These are phyloP conservation scores for Volutella citrinella DNA, from an alignment of 2,329 filamentous ascomycete species.

Conservation along the genomic window DNA sequence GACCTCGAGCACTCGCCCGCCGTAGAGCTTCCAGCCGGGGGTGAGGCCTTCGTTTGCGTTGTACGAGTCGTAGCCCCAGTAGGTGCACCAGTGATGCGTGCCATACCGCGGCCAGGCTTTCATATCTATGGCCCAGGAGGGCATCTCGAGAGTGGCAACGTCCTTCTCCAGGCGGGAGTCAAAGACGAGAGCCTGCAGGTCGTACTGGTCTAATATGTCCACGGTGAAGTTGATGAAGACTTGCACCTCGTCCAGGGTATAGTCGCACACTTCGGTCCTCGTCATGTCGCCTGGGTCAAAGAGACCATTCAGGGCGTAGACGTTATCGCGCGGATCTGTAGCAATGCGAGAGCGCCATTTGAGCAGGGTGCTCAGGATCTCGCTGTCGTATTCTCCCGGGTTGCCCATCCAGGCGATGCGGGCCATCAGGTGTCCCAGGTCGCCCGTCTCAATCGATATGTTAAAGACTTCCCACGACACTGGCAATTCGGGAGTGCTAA, in stretches of 20 bases:
- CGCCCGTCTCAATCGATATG: too few species aligned
- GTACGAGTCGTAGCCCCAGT: slow-evolving; percentile 6
- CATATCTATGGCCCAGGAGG: slow-evolving; percentile 10
- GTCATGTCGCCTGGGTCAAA: slow-evolving; percentile 2
- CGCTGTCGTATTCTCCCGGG: neutral
- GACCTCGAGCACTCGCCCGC: too few species aligned
- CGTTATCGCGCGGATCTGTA: slow-evolving; percentile 11
- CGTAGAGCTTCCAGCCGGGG: too few species aligned
- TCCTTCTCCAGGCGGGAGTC: slow-evolving; percentile 10
- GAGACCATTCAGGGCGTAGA: slow-evolving; percentile 9
- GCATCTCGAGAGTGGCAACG: slow-evolving; percentile 10
- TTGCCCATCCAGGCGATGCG: slow-evolving; percentile 6
- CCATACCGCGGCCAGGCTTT: too few species aligned
- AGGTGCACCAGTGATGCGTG: slow-evolving; percentile 10
- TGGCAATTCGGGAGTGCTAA: too few species aligned
- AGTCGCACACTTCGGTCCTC: slow-evolving; percentile 8
- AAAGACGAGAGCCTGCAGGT: slow-evolving; percentile 6
- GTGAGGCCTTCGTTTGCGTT: slow-evolving; percentile 6
- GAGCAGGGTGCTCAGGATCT: neutral
- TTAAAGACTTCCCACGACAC: too few species aligned
- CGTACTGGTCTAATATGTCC: slow-evolving; percentile 9
- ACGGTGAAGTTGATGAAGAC: slow-evolving; percentile 10
- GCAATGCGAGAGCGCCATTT: slow-evolving; percentile 9
- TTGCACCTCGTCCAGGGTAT: slow-evolving; percentile 2
- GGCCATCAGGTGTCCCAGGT: slow-evolving; percentile 4